These are phyloP conservation scores for Draba incana DNA, from an alignment of 345 rosid genomes.

Conservation along the genomic window DNA sequence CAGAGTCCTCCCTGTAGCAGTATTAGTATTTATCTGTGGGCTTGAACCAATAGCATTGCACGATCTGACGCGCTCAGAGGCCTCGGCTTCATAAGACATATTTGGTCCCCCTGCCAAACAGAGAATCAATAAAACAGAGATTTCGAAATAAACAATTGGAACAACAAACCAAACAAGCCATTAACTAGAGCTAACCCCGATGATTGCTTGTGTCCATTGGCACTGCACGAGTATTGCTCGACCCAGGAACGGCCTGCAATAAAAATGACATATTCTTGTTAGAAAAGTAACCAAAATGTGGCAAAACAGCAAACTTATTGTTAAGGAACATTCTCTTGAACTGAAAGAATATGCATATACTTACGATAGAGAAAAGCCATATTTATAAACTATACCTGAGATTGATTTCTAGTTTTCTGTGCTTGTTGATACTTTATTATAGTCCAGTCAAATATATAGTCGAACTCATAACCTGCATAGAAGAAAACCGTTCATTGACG, in stretches of 20 bases:
- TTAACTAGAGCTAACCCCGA: conserved; percentile 63
- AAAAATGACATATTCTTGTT: conserved; percentile 23
- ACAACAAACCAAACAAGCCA: neutral
- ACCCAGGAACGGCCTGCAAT: conserved; percentile 69
- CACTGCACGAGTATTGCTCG: conserved; percentile 61
- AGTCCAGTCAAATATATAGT: conserved; percentile 95
- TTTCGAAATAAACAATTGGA: conserved; percentile 13
- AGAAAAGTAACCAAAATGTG: conserved; percentile 5
- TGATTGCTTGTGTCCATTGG: conserved; percentile 54
- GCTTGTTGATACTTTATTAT: conserved; percentile 88
- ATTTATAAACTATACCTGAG: conserved; percentile 42
- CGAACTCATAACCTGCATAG: conserved; percentile 73
- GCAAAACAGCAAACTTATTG: neutral
- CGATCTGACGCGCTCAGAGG: conserved; percentile 51
- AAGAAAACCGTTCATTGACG: conserved; percentile 14
- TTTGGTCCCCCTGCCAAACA: conserved; percentile 57
- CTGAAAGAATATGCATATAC: neutral
- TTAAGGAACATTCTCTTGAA: neutral
- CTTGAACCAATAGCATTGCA: conserved; percentile 54
- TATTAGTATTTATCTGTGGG: conserved; percentile 60
- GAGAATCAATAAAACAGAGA: conserved; percentile 12
- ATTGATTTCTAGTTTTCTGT: conserved; percentile 67
- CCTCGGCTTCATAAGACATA: conserved; percentile 54
- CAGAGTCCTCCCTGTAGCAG: conserved; percentile 56
- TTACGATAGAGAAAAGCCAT: neutral